Evolutionary conservation across 2,329 filamentous ascomycete species (phyloP), one percentile per base, ranked within the genome.

Genomic region (Diplodia seriata): DNA sequence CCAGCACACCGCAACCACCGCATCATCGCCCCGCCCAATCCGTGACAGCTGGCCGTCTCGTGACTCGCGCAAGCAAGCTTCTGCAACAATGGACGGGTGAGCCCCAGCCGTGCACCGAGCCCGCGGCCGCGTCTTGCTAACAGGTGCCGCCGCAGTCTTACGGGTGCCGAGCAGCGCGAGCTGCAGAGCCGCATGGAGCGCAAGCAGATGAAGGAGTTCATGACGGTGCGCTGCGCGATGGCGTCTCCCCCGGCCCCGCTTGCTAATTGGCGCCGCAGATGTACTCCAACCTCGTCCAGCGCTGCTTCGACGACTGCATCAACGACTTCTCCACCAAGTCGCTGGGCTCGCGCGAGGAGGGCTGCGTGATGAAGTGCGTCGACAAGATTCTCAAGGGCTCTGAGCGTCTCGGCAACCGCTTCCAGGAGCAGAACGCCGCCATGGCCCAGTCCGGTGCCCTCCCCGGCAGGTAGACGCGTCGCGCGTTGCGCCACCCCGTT

Each of bases 151-250:
- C 26, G 57, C 75, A 91, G 89, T 74, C 90, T 97, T 79, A 92
- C 87, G 74, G 79, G 86, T 75, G 81, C 88, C 75, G 94, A 98
- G 86, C 92, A 96, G 85, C 91, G 92, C 83, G 92, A 95, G 86
- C 91, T 99, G 78, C 91, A 97, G 82, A 84, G 88, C 83, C 93
- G 95, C 82, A 94, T 99, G 88, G 93, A 98, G 85, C 91, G 92
- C 84, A 96, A 95, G 83, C 95, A 99, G 84, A 92, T 99, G 86
- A 97, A 97, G 85, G 94, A 98, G 80, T 98, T 99, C 79, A 97
- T 98, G 90, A 91, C 89, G 76, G 95, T 98, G 86, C 74, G 92
- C 85, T 57, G 68, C n/a, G n/a, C 50, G 40, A 40, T 55, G 36
- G 18, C 5, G 36, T 55, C n/a, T 36, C 26, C 31, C 29, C 53